Evolutionary conservation across 495 filamentous ascomycete species (phyloP).

Genomic region (Penicillium goetzii): DNA sequence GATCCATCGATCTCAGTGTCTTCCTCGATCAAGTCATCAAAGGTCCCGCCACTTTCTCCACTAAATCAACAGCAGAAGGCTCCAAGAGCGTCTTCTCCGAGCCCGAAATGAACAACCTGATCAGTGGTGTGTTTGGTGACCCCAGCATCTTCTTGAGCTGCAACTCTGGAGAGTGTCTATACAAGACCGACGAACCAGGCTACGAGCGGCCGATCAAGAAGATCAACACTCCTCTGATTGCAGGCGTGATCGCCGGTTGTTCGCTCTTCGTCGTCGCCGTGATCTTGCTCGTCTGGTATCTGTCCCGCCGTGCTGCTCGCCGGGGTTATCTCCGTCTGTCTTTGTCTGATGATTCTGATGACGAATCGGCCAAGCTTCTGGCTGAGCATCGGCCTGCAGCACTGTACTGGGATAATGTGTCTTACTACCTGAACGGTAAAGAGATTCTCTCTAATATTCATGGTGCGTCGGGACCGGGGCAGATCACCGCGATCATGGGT

Average conservation of each 20-base stretch:
- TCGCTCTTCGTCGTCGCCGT: slow-evolving; percentile 85
- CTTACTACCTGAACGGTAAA: slow-evolving; percentile 84
- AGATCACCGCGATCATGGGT: slow-evolving; percentile 97
- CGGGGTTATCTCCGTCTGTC: slow-evolving; percentile 74
- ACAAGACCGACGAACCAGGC: slow-evolving; percentile 88
- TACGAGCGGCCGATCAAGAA: slow-evolving; percentile 86
- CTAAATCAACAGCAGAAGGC: slow-evolving; percentile 63
- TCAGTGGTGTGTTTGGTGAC: slow-evolving; percentile 87
- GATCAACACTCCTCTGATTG: slow-evolving; percentile 97
- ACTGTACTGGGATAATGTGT: slow-evolving; percentile 85
- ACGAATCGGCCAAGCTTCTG: slow-evolving; percentile 83
- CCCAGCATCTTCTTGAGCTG: slow-evolving; percentile 83
- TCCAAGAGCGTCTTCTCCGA: slow-evolving; percentile 78
- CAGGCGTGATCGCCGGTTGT: slow-evolving; percentile 86
- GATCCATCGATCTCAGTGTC: slow-evolving; percentile 88
- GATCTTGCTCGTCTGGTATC: slow-evolving; percentile 83
- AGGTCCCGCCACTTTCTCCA: slow-evolving; percentile 83
- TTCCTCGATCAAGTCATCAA: slow-evolving; percentile 79
- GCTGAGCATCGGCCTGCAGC: slow-evolving; percentile 89
- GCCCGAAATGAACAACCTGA: slow-evolving; percentile 86
- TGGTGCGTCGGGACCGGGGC: slow-evolving; percentile 84
- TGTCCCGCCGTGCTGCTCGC: slow-evolving; percentile 69
- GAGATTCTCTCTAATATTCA: slow-evolving; percentile 79
- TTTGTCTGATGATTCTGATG: slow-evolving; percentile 85
- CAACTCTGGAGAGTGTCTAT: slow-evolving; percentile 86